Evolutionary conservation across 2,329 filamentous ascomycete genomes (phyloP).

Genomic region (Stagonosporopsis chrysanthemi): DNA sequence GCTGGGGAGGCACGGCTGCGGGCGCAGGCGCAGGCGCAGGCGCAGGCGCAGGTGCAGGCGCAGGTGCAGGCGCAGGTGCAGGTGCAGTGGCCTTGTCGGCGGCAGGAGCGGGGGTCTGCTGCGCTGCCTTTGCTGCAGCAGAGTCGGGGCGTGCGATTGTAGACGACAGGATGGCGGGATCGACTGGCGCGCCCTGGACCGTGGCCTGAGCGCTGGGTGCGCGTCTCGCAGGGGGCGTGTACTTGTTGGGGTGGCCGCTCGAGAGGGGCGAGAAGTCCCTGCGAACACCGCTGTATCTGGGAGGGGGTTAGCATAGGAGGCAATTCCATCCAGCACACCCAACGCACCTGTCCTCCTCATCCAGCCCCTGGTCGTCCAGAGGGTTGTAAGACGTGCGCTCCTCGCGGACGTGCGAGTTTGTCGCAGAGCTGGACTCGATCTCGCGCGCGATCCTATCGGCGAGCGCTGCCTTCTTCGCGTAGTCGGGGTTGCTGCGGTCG

Average conservation of each 20-base stretch:
- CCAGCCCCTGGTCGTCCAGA: slow-evolving; percentile 69
- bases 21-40: not conserved
- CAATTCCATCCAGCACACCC: no score
- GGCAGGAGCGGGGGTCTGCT: slow-evolving; percentile 33
- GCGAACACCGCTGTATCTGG: slow-evolving; percentile 88
- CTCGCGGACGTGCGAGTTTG: slow-evolving; percentile 86
- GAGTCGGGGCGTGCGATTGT: slow-evolving; percentile 66
- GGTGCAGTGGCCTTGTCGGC: slow-evolving; percentile 29
- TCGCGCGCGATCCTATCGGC: slow-evolving; percentile 84
- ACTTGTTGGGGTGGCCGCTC: slow-evolving; percentile 71
- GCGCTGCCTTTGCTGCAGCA: slow-evolving; percentile 34
- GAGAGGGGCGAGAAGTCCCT: slow-evolving; percentile 74
- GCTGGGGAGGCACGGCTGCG: slow-evolving; percentile 15
- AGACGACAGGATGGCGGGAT: slow-evolving; percentile 91
- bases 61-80: slow-evolving; percentile 8
- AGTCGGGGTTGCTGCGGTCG: slow-evolving; percentile 82
- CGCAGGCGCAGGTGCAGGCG: no score
- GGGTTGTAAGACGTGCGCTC: slow-evolving; percentile 76
- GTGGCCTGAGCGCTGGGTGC: slow-evolving; percentile 77
- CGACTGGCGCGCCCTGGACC: slow-evolving; percentile 77
- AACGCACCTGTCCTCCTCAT: slow-evolving; percentile 90
- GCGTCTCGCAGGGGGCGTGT: slow-evolving; percentile 88
- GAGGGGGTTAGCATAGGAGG: slow-evolving; percentile 5
- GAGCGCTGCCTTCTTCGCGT: slow-evolving; percentile 76
- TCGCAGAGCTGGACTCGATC: slow-evolving; percentile 78